Evolutionary conservation across 2,329 filamentous ascomycete species (phyloP), one percentile per base, ranked within the genome.

Genomic region (Zymoseptoria crescenta): DNA sequence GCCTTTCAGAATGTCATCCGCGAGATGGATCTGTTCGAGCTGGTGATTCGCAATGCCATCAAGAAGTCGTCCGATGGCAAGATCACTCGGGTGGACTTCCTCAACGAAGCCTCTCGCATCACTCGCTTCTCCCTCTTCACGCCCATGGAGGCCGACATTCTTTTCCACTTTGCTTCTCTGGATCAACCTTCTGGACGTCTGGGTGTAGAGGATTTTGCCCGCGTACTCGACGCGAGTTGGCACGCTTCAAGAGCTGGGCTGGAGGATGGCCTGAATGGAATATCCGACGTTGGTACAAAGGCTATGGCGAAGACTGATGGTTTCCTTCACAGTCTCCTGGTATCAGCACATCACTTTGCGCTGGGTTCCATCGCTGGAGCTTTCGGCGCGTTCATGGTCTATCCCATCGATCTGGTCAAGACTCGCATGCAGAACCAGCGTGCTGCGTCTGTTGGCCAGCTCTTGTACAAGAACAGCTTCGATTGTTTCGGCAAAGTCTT

Each of bases 321-420:
- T 60, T 67, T 91, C 62, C 67, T 95, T 16, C 77, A 85, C 63
- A 78, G 83, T 57, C 72, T 91, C 30, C 75, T 89, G 13, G 88
- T 92, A 72, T 96, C 92, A 1, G 83, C 81, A 1, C 95, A 96
- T 75, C 92, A 96, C 80, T 99, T 99, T 73, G 85, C 79, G 2
- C 84, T 99, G 6, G 94, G 94, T 60, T 91, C 89, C 73, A 67
- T 96, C 67, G 94, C 94, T 7, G 94, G 94, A 76, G 94, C 94
- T 8, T 99, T 99, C 72, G 94, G 94, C 73, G 94, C 94, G 10
- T 97, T 99, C 74, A 96, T 99, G 91, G 94, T 99, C 56, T 99
- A 99, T 74, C 94, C 94, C 24, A 97, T 99, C 72, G 94, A 99
- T 78, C 79, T 99, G 62, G 94, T 99, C 74, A 99, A 99, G 83